Evolutionary conservation across 164 flowering plant species (phyloP), one percentile per base, ranked within the genome.

Genomic region (Platanus orientalis): DNA sequence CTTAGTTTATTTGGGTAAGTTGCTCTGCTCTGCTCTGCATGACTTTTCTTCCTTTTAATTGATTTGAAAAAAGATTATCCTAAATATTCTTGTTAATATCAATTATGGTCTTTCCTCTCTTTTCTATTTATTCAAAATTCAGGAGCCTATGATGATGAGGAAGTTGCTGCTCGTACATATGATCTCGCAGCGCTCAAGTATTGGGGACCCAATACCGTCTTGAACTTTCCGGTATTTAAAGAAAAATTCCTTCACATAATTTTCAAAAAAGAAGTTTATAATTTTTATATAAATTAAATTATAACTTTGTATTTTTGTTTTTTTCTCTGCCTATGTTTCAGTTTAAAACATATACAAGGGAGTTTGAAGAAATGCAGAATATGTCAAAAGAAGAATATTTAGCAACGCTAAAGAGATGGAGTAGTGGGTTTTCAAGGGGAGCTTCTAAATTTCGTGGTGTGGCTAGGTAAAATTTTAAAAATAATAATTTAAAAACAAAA

Each of bases 381-480:
- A 61, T 75, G 61, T 63, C 92, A 0, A 86, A 71, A 67, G 97
- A 90, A 59, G 99, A 92, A 68, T 90, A 88, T 56, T 68, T 91
- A 68, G 96, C 92, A 0, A 70, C 86, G 0, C 60, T 89, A 10
- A 63, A 96, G 48, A 65, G 99, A 14, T 73, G 73, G 58, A 92
- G 99, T 65, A 89, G 89, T 58, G 99, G 99, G 7, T 92, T 95
- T 61, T 84, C 99, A 0, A 81, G 99, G 66, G 99, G 99, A 1
- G 96, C 88, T 21, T 95, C 99, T 4, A 89, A 92, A 63, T 95
- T 92, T 53, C 86, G 99, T 3, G 99, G 99, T 11, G 99, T 95
- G 13, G 99, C 99, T 0, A 84, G 91, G 98, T 90, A 76, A 24
- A 21, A 27, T 32, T 7, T n/a, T n/a, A n/a, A n/a, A n/a, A n/a